phyloP scores from a whole-genome alignment of 2,329 filamentous ascomycete species.

The Penicillium corylophilum region DNA sequence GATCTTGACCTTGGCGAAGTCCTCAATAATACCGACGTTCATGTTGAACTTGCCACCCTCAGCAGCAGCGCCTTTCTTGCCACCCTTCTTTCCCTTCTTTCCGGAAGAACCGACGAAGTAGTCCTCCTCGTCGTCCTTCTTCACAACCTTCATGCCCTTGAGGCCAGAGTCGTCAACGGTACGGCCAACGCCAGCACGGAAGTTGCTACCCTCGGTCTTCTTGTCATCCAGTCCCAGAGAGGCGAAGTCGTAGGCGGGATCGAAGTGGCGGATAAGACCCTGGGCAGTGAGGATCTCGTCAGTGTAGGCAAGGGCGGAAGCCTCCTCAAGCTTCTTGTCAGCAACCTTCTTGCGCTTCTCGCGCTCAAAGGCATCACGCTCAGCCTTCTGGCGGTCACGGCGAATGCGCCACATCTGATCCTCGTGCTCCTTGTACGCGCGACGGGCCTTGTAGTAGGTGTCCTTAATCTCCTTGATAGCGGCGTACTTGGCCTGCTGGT shows the following conservation, averaged over 20 bases:
- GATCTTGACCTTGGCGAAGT: slow-evolving; percentile 78
- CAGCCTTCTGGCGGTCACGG: slow-evolving; percentile 75
- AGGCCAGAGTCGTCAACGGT: slow-evolving; percentile 80
- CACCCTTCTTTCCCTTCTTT: slow-evolving; percentile 81
- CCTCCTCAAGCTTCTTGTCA: slow-evolving; percentile 55
- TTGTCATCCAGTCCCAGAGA: slow-evolving; percentile 53
- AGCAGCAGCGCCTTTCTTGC: slow-evolving; percentile 65
- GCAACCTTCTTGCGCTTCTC: slow-evolving; percentile 54
- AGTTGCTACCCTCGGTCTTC: slow-evolving; percentile 60
- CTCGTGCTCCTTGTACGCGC: slow-evolving; percentile 81
- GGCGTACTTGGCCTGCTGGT: slow-evolving; percentile 82
- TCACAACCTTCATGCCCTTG: slow-evolving; percentile 79
- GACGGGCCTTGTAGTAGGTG: slow-evolving; percentile 76
- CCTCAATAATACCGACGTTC: slow-evolving; percentile 87
- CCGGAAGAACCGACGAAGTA: slow-evolving; percentile 72
- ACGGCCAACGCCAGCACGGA: slow-evolving; percentile 75
- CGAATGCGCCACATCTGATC: slow-evolving; percentile 74
- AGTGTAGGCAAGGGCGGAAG: slow-evolving; percentile 74
- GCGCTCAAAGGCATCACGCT: slow-evolving; percentile 61
- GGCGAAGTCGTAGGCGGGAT: slow-evolving; percentile 73
- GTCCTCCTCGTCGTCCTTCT: slow-evolving; percentile 87
- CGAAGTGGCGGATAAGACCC: slow-evolving; percentile 85
- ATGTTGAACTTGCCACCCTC: slow-evolving; percentile 71
- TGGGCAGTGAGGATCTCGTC: slow-evolving; percentile 90
- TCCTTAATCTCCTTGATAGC: slow-evolving; percentile 87